Evolutionary conservation across 805 yeast species (phyloP), one percentile per base, ranked within the genome.

Genomic region (Metschnikowia drakensbergensis): DNA sequence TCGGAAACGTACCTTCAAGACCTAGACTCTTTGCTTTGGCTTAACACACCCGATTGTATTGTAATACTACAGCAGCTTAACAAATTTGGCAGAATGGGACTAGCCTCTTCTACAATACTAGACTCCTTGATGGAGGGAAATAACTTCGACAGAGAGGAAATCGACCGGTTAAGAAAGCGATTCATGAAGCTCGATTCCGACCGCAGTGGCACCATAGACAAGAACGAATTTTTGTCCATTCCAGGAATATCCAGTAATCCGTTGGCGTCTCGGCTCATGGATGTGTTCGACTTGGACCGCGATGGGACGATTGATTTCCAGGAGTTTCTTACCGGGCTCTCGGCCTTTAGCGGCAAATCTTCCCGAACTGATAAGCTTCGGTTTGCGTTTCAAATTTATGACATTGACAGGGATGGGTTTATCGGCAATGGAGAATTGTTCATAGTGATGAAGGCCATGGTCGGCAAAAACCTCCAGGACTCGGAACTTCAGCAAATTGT

Each of bases 121-220:
- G 94, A 86, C 50, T 79, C 80, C 54, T 76, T 88, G 25, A 80
- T 87, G 58, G 91, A 86, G 63, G 92, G 90, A 25, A 87, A 96
- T 6, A 84, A 84, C 65, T 88, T 92, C 67, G 95, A 88, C 48
- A 77, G 84, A 42, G 97, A 89, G 53, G 99, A 94, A 63, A 86
- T 94, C 45, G 96, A 91, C 64, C 77, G 99, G 53, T 73, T 94
- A 50, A 82, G 96, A 49, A 89, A 90, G 62, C 76, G 99, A 55
- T 94, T 94, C 66, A 88, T 91, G 95, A 94, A 95, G 61, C 72
- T 94, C 46, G 99, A 94, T 66, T 83, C 86, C 53, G 98, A 94
- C 66, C 86, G 89, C 48, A 83, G 90, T 3, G 99, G 99, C 1
- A 83, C 95, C 5, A 86, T 94, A 41, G 97, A 94, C 51, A 86